Percentiles rank a stretch among this genome's conserved stretches.
Conservation (phyloP, 257 asterid species). For the Oldenlandia corymbosa region DNA sequence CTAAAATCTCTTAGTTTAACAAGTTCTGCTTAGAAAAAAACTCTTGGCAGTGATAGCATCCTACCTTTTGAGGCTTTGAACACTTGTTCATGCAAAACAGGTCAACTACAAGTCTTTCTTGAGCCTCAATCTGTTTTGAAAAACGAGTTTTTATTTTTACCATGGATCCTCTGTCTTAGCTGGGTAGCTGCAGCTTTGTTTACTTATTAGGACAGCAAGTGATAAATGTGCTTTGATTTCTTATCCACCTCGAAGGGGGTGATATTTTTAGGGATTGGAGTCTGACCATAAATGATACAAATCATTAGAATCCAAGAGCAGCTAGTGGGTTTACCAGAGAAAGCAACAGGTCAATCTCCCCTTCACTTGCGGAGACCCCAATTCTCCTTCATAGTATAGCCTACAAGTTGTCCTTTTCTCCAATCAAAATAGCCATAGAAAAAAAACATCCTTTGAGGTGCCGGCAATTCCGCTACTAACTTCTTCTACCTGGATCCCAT, state of each 20-base stretch:
- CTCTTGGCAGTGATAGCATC: too few species aligned
- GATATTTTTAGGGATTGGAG: neutral
- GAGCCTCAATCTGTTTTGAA: too few species aligned
- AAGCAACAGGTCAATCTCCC: conserved; percentile 1
- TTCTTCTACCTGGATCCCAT: conserved; percentile 14
- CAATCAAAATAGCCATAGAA: neutral
- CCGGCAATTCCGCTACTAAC: conserved; percentile 23
- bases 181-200: neutral
- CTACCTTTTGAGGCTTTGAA: too few species aligned
- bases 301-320: conserved; percentile 7
- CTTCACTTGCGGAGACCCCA: conserved; percentile 25
- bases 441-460: neutral
- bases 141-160: too few species aligned
- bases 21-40: too few species aligned
- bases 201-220: neutral
- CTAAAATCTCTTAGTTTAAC: too few species aligned
- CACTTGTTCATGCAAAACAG: too few species aligned
- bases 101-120: too few species aligned
- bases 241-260: neutral
- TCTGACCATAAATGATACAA: conserved; percentile 1
- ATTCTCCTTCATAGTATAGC: neutral
- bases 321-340: neutral
- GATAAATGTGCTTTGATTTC: neutral
- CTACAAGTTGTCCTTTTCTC: too few species aligned
- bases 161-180: too few species aligned